Percentiles rank a stretch among this genome's conserved stretches.
Evolutionary conservation across 257 asterid species (phyloP).

Genomic region (Verbascum thapsus): DNA sequence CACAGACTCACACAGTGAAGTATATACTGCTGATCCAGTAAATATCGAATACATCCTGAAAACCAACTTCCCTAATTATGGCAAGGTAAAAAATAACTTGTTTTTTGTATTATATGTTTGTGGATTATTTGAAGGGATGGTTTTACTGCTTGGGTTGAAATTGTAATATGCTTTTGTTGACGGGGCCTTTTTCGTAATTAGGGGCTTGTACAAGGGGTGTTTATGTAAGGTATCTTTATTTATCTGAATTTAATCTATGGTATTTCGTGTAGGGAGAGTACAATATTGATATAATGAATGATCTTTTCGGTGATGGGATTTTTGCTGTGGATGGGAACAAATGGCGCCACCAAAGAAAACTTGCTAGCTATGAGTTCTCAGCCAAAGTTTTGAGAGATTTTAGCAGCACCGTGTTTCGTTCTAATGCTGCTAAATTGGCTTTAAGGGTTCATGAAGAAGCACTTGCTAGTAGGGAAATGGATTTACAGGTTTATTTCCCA

Average conservation of each 20-base stretch:
- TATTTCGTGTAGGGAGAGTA: constrained; percentile 36
- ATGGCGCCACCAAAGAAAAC: constrained; percentile 47
- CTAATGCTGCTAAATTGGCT: constrained; percentile 42
- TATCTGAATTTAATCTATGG: neutral
- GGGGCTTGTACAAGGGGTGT: neutral
- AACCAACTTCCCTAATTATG: constrained; percentile 44
- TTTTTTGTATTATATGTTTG: neutral
- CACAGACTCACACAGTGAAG: constrained; percentile 35
- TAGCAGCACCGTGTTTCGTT: constrained; percentile 42
- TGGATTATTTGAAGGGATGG: neutral
- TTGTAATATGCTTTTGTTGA: too few relatives aligned
- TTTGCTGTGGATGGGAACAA: constrained; percentile 52
- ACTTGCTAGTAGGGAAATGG: constrained; percentile 30
- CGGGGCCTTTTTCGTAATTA: too few relatives aligned
- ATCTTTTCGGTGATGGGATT: constrained; percentile 52
- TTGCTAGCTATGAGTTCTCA: constrained; percentile 53
- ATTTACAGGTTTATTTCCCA: constrained; percentile 38
- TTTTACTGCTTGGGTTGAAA: too few relatives aligned
- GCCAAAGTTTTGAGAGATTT: constrained; percentile 43
- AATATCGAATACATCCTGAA: constrained; percentile 43
- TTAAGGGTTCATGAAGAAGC: constrained; percentile 31
- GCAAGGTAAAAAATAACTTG: constrained; percentile 38
- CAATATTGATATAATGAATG: constrained; percentile 37
- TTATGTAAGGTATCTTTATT: too few relatives aligned
- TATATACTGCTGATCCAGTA: constrained; percentile 43